Conservation (phyloP, 176 grass and related monocot genomes). For the Bolboschoenus planiculmis region DNA sequence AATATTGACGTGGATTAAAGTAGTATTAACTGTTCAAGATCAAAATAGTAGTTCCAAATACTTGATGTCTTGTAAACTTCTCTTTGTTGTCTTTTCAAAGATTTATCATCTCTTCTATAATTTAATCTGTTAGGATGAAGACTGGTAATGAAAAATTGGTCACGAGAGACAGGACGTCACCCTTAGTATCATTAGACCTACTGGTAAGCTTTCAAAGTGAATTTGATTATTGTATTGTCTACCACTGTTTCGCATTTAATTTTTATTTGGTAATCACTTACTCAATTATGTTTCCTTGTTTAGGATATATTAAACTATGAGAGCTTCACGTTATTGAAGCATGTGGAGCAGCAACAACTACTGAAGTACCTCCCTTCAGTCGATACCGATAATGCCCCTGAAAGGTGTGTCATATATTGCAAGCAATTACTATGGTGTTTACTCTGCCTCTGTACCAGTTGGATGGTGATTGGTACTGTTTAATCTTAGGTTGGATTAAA, state of each 20-base stretch:
- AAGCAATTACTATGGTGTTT: background rate
- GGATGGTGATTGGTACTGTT: background rate
- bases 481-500: background rate
- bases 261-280: background rate
- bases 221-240: background rate
- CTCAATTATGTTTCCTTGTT: slow-evolving; percentile 13
- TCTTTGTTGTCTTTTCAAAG: background rate
- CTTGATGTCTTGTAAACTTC: background rate
- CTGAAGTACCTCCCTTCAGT: slow-evolving; percentile 38
- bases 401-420: slow-evolving; percentile 24
- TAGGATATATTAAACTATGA: slow-evolving; percentile 40
- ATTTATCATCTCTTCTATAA: background rate
- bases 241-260: background rate
- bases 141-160: slow-evolving; percentile 17
- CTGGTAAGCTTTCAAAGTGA: slow-evolving; percentile 22
- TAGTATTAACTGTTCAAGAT: background rate
- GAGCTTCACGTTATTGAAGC: slow-evolving; percentile 24
- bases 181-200: slow-evolving; percentile 29
- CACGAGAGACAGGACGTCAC: slow-evolving; percentile 14
- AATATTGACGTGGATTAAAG: background rate
- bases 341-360: slow-evolving; percentile 26
- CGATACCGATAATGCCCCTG: slow-evolving; percentile 35
- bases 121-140: slow-evolving; percentile 26
- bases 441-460: background rate
- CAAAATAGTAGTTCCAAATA: background rate